Conservation (phyloP, 345 rosid genomes). For the Citrus inodora region DNA sequence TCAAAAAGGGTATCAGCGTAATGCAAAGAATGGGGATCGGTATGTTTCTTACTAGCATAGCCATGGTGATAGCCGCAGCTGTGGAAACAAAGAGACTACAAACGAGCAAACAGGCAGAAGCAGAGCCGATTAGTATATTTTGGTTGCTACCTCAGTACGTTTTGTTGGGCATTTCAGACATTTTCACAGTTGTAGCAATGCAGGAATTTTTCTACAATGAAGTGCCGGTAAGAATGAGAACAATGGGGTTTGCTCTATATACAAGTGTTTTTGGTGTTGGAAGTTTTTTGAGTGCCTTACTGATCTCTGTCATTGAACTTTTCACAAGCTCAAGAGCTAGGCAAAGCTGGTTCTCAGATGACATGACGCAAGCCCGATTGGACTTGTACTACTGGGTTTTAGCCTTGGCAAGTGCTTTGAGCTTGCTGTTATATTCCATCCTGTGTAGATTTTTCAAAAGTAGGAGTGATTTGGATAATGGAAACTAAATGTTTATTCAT, state of each 20-base stretch:
- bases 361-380: slow-evolving; percentile 77
- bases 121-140: slow-evolving; percentile 58
- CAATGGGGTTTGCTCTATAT: slow-evolving; percentile 88
- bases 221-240: slow-evolving; percentile 78
- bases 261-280: slow-evolving; percentile 93
- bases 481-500: slow-evolving; percentile 10
- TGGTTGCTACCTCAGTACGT: slow-evolving; percentile 90
- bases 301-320: slow-evolving; percentile 57
- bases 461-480: slow-evolving; percentile 26
- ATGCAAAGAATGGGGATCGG: slow-evolving; percentile 88
- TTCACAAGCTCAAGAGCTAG: slow-evolving; percentile 35
- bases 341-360: slow-evolving; percentile 75
- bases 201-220: slow-evolving; percentile 93
- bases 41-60: slow-evolving; percentile 71
- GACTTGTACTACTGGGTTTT: slow-evolving; percentile 82
- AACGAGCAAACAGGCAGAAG: slow-evolving; percentile 22
- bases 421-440: slow-evolving; percentile 50
- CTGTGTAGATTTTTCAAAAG: slow-evolving; percentile 54
- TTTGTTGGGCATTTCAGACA: slow-evolving; percentile 73
- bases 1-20: slow-evolving; percentile 49
- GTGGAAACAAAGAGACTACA: slow-evolving; percentile 69
- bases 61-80: slow-evolving; percentile 74
- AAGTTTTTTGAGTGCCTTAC: slow-evolving; percentile 75
- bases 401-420: slow-evolving; percentile 47
- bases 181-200: slow-evolving; percentile 95